Conservation (phyloP, 176 grass and related monocot species). For the Avena atlantica region DNA sequence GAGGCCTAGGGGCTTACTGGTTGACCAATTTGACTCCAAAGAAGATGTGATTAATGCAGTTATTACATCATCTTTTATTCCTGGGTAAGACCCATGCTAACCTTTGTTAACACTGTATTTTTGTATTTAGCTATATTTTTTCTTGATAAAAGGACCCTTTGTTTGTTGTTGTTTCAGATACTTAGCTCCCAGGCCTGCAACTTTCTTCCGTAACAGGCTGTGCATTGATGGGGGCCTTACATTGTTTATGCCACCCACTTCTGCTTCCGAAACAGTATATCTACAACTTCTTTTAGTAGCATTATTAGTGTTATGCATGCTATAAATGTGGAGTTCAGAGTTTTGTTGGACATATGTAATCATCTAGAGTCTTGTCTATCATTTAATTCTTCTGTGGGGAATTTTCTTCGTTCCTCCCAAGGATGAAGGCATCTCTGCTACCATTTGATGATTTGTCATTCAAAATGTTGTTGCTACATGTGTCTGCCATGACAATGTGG, state of each 20-base stretch:
- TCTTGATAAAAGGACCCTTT: slow-evolving; percentile 24
- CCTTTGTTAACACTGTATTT: background rate
- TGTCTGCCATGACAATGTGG: background rate
- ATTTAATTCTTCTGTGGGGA: background rate
- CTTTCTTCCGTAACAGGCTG: slow-evolving; percentile 75
- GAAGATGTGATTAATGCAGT: slow-evolving; percentile 92
- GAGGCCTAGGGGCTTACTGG: slow-evolving; percentile 84
- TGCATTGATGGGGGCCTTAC: slow-evolving; percentile 96
- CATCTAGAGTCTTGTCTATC: background rate
- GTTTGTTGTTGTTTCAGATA: slow-evolving; percentile 62
- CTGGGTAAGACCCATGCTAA: slow-evolving; percentile 60
- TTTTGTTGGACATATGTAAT: background rate
- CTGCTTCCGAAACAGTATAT: slow-evolving; percentile 80
- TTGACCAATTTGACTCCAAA: slow-evolving; percentile 97
- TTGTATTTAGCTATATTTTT: background rate
- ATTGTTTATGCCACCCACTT: slow-evolving; percentile 98
- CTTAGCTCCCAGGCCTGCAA: slow-evolving; percentile 78
- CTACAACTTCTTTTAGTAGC: background rate
- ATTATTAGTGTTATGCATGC: background rate
- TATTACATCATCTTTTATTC: slow-evolving; percentile 98
- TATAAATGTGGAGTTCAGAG: slow-evolving; percentile 5
- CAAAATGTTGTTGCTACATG: slow-evolving; percentile 9
- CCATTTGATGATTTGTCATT: slow-evolving; percentile 2
- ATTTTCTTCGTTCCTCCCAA: slow-evolving; percentile 11
- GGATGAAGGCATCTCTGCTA: background rate